phyloP scores from a whole-genome alignment of 768 basidiomycete genomes.

The Multifurca ochricompacta region DNA sequence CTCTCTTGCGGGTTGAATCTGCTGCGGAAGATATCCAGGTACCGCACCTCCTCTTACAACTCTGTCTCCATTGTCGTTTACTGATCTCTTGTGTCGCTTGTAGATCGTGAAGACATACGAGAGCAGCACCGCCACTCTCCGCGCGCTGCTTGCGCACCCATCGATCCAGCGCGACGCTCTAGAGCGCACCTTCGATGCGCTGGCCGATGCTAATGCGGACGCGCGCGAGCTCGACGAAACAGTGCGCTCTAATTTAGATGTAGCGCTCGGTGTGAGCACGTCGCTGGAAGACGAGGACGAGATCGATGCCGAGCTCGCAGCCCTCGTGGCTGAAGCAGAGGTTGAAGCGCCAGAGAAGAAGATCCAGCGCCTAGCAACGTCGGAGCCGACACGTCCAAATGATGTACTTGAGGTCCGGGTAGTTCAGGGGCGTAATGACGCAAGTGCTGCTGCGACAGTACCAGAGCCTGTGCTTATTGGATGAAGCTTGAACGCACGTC shows the following conservation, averaged over 20 bases:
- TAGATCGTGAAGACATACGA: conserved; percentile 86
- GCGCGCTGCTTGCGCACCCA: conserved; percentile 70
- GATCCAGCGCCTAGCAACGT: not conserved
- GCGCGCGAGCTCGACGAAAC: conserved; percentile 78
- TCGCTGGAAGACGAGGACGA: conserved; percentile 43
- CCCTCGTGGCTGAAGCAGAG: conserved; percentile 41
- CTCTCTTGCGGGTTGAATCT: conserved; percentile 74
- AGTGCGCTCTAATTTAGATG: conserved; percentile 58
- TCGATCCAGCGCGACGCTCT: conserved; percentile 70
- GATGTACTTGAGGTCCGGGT: not conserved
- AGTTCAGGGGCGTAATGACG: not conserved
- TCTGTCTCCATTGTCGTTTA: not conserved
- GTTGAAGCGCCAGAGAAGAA: conserved; percentile 20
- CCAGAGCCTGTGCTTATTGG: not conserved
- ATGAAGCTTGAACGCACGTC: too few relatives aligned
- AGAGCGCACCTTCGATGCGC: conserved; percentile 80
- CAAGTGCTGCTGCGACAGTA: not conserved
- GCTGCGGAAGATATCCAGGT: conserved; percentile 90
- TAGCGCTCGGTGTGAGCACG: conserved; percentile 35
- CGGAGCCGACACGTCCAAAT: not conserved
- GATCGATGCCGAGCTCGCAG: conserved; percentile 58
- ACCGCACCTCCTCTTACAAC: conserved; percentile 6
- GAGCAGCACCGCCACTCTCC: conserved; percentile 71
- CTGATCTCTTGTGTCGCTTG: not conserved
- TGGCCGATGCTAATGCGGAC: conserved; percentile 76